Base-by-base conservation (phyloP, 768 basidiomycete species). In the Tylopilus balloui region DNA sequence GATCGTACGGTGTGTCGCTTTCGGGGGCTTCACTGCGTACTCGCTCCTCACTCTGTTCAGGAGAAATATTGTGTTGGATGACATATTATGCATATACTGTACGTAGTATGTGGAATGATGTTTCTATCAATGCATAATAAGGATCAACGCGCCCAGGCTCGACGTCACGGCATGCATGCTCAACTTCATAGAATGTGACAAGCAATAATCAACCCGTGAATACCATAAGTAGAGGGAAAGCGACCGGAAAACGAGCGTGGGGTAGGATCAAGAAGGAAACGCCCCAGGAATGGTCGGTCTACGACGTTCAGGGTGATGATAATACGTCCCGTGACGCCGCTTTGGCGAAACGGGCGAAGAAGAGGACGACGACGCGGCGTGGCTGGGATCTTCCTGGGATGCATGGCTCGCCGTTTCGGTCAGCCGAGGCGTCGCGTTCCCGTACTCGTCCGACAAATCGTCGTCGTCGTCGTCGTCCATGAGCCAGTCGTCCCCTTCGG, bases 291-390 rank as follows among this genome's bases (percentile, higher is more conserved):
- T 72, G 0, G 66, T 60, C 53, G 77, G 74, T 59, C 75, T 49
- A 40, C 68, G 68, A 34, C 73, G 74, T 60, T 92, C 91, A 0
- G 91, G 91, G 65, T 91, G 91, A 64, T 91, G 91, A 56, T 85
- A 92, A 59, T 91, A 91, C 23, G 87, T 91, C 28, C 80, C 78
- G 64, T 88, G 85, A 24, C 86, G 72, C 54, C 79, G 82, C 48
- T 71, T 64, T 15, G 75, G 70, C n/a, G 74, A 70, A 6, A 71
- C 64, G 10, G 62, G 39, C 39, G 64, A 38, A 19, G 64, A 54
- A 7, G 24, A 6, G 14, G 67, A 55, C 23, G 63, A 29, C n/a
- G 45, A 23, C 25, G 5, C 25, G 6, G 17, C 35, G 23, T 36
- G 49, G n/a, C 27, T 48, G 20, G 63, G 42, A 36, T 64, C 64